Evolutionary conservation across 2,329 filamentous ascomycete genomes (phyloP).

Genomic region (Zymoseptoria pseudotritici): DNA sequence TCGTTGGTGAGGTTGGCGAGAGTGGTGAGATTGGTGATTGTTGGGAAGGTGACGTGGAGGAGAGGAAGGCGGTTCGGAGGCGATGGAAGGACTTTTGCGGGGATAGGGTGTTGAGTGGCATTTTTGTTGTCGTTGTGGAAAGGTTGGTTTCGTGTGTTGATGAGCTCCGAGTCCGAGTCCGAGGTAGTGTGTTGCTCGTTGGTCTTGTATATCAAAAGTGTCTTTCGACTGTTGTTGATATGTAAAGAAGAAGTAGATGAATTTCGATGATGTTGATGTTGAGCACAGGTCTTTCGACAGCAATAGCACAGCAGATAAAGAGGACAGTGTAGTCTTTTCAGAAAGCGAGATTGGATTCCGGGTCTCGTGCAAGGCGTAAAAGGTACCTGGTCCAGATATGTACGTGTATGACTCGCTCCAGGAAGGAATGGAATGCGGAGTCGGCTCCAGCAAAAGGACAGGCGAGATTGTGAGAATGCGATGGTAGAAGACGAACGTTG

Average conservation of each 20-base stretch:
- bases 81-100: conserved; percentile 22
- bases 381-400: neutral
- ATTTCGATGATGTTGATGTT: neutral
- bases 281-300: conserved; percentile 2
- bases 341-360: neutral
- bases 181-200: conserved; percentile 1
- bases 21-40: conserved; percentile 6
- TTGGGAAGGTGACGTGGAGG: conserved; percentile 6
- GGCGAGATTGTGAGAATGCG: neutral
- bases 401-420: neutral
- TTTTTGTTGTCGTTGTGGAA: neutral
- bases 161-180: neutral
- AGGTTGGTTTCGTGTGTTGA: too few relatives aligned
- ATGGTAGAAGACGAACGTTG: neutral
- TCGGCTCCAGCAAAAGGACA: neutral
- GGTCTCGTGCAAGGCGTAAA: neutral
- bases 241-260: neutral
- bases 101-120: conserved; percentile 14
- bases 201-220: neutral
- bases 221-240: neutral
- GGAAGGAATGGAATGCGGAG: neutral
- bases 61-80: conserved; percentile 21
- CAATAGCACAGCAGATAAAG: neutral
- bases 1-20: conserved; percentile 2
- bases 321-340: neutral